Evolutionary conservation across 176 grass and related monocot species (phyloP).

Genomic region (Triticum turgidum): DNA sequence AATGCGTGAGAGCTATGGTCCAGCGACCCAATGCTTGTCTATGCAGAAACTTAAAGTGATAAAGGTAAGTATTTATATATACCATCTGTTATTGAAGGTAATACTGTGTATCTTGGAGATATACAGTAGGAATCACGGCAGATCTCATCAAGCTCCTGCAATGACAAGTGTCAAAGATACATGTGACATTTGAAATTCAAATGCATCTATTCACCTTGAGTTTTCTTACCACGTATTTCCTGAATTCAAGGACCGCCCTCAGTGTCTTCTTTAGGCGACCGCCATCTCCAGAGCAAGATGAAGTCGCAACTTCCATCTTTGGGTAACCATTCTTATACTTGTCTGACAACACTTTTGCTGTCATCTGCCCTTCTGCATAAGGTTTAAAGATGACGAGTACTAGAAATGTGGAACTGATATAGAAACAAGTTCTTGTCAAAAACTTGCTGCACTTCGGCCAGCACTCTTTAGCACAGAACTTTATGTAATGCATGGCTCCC

Average conservation of each 20-base stretch:
- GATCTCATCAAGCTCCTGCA: constrained; percentile 53
- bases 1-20: no score
- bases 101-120: constrained; percentile 48
- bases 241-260: constrained; percentile 28
- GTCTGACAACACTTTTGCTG: constrained; percentile 30
- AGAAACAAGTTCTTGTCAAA: neutral
- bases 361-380: constrained; percentile 30
- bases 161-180: constrained; percentile 6
- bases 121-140: constrained; percentile 46
- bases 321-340: constrained; percentile 17
- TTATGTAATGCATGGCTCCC: neutral
- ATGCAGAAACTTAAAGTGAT: neutral
- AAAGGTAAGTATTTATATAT: constrained; percentile 13
- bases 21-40: neutral
- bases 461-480: neutral
- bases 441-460: neutral
- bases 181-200: neutral
- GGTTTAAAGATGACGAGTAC: constrained; percentile 7
- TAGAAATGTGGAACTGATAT: neutral
- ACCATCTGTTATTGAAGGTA: constrained; percentile 44
- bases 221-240: constrained; percentile 40
- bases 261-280: constrained; percentile 38
- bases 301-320: neutral
- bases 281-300: constrained; percentile 22
- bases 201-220: neutral